Base-by-base conservation (phyloP, 495 filamentous ascomycete species). In the Articulospora tetracladia region DNA sequence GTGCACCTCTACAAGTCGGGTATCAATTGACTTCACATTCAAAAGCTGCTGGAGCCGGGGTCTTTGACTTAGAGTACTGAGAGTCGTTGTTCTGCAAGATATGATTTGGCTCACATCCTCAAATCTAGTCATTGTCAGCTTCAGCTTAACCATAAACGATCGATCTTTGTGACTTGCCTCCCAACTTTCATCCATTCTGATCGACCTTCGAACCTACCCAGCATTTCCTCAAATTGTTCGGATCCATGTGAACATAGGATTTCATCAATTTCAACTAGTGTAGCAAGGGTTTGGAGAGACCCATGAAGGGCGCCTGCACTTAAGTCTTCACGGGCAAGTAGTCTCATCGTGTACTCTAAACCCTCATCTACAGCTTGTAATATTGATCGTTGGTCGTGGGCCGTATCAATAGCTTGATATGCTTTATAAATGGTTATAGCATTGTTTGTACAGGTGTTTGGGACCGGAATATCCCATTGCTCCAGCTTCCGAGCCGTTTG, bases 391-490 rank as follows among this genome's bases (percentile, higher is more conserved):
- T 82, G 63, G 34, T 88, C 83, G 1, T 76, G 68, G 3, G 85
- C 84, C 50, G 84, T 89, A 61, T 92, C 86, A 60, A 97, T 76
- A 26, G 81, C 82, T 67, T 96, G 91, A 51, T 96, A 91, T 2
- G 85, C 83, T 61, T 84, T 86, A 69, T 93, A 98, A 1, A 92
- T 73, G 15, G 86, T 86, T 10, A 86, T 83, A 2, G 87, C 77
- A 59, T 86, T 81, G 34, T 82, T 87, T 23, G 75, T 72, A 44
- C 79, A 80, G 22, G 80, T 73, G 4, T 78, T 73, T 10, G 91
- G 89, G 8, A 87, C 86, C 53, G 88, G 87, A 55, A 98, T 77
- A 72, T 97, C 93, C 94, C 94, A 98, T 67, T 94, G 88, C 65
- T 93, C 92, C 50, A 98, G 76, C 66, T 89, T 91, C 52, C 87